Evolutionary conservation across 306 rosid species (phyloP).

Genomic region (Cicer yamashitae): DNA sequence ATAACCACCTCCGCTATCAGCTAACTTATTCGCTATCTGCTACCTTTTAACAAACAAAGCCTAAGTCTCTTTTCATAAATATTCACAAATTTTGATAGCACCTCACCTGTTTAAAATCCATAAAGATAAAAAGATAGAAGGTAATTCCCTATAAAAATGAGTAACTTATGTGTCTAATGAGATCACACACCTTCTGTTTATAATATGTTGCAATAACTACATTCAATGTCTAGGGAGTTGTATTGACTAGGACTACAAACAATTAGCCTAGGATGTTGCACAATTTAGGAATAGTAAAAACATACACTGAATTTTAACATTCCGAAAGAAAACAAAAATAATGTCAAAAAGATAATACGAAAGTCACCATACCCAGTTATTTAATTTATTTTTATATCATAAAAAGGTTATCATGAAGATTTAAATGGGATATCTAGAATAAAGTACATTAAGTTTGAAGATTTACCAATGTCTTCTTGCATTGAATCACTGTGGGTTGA

Average conservation of each 20-base stretch:
- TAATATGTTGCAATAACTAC: too few relatives aligned
- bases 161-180: too few relatives aligned
- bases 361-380: background rate
- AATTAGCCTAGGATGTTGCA: too few relatives aligned
- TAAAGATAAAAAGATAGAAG: background rate
- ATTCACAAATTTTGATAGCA: background rate
- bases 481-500: constrained; percentile 51
- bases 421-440: constrained; percentile 28
- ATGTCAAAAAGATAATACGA: background rate
- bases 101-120: background rate
- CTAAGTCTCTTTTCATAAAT: background rate
- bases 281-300: too few relatives aligned
- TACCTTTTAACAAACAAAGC: too few relatives aligned
- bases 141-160: background rate
- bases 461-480: constrained; percentile 68
- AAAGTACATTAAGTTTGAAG: constrained; percentile 17
- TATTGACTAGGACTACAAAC: too few relatives aligned
- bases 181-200: too few relatives aligned
- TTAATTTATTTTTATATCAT: background rate
- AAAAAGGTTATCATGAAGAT: constrained; percentile 21
- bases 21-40: too few relatives aligned
- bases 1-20: too few relatives aligned
- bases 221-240: too few relatives aligned
- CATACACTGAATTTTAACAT: background rate
- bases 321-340: background rate